Evolutionary conservation across 768 basidiomycete species (phyloP), one percentile per base, ranked within the genome.

Genomic region (Xerocomellus chrysenteron): DNA sequence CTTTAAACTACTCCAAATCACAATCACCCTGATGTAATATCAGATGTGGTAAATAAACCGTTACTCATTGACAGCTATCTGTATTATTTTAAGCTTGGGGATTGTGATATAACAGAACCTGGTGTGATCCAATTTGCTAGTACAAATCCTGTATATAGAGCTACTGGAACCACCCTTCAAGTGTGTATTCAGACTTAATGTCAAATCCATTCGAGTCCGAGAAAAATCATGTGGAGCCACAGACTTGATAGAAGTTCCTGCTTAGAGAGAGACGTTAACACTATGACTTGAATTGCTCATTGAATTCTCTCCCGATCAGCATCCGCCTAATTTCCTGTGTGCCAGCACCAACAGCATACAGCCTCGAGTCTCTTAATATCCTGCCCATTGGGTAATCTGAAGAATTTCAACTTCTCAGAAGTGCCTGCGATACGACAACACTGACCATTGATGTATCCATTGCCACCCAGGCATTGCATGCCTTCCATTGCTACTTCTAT

Each of bases 281-380:
- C 50, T 62, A 72, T 46, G 65, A 64, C 63, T 69, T 70, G 59
- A 83, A 75, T 67, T 90, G 80, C 58, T 87, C 78, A 67, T 95
- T 97, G 74, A 97, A 94, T 68, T 93, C 94, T 58, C 94, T 79
- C 33, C 94, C 94, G 55, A 97, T 96, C 56, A 96, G 74, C 93
- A 95, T 95, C 55, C 94, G 80, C 61, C 94, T 77, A 52, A 97
- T 94, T 76, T 96, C 94, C 70, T 97, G 95, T 24, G 94, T 94
- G 17, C 95, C 95, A n/a, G 95, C 95, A 28, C 95, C 95, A 56
- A 98, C 94, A 26, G 91, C 86, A 70, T 97, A 98, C 42, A 98
- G 73, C 61, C 92, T 78, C 16, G 94, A 82, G 68, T 98, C 95
- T 47, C 94, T 82, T 44, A 97, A 75, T 62, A 94, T 83, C 33